Conservation (phyloP, 2,329 filamentous ascomycete genomes). For the Rosellinia necatrix region DNA sequence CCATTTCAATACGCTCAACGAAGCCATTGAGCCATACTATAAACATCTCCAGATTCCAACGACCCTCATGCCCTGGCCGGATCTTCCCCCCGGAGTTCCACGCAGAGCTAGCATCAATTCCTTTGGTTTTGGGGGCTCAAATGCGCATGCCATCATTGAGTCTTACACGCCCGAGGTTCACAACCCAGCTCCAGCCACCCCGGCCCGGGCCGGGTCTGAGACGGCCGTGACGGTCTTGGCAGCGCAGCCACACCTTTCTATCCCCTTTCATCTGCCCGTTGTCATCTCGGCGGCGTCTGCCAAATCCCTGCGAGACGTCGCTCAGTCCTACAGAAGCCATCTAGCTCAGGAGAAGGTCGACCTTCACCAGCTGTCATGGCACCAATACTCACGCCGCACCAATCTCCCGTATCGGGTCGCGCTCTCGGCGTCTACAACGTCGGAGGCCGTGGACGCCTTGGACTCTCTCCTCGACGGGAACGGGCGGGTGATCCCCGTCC, state of each 20-base stretch:
- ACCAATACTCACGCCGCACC: conserved; percentile 39
- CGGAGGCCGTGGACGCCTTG: conserved; percentile 34
- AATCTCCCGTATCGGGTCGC: conserved; percentile 40
- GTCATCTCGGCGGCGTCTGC: conserved; percentile 46
- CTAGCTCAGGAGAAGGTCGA: conserved; percentile 29
- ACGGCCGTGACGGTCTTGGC: conserved; percentile 18
- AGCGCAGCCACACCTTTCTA: conserved; percentile 1
- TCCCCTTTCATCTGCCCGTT: conserved; percentile 40
- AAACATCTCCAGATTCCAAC: conserved; percentile 43
- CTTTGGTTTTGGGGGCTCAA: conserved; percentile 52
- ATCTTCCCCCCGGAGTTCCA: conserved; percentile 42
- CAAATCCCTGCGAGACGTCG: conserved; percentile 40
- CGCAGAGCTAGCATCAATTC: conserved; percentile 51
- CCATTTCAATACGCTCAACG: conserved; percentile 48
- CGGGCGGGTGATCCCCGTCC: conserved; percentile 4
- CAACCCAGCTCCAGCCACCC: conserved; percentile 16
- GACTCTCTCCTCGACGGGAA: conserved; percentile 33
- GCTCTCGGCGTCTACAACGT: conserved; percentile 33
- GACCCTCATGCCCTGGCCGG: conserved; percentile 41
- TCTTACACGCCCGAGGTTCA: conserved; percentile 44
- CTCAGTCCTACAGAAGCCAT: conserved; percentile 37
- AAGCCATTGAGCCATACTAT: conserved; percentile 45
- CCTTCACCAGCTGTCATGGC: conserved; percentile 40
- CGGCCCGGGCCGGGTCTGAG: neutral
- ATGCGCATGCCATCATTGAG: conserved; percentile 51